These are phyloP conservation scores for Eucalyptus fibrosa DNA, from an alignment of 345 rosid genomes.

Conservation along the genomic window DNA sequence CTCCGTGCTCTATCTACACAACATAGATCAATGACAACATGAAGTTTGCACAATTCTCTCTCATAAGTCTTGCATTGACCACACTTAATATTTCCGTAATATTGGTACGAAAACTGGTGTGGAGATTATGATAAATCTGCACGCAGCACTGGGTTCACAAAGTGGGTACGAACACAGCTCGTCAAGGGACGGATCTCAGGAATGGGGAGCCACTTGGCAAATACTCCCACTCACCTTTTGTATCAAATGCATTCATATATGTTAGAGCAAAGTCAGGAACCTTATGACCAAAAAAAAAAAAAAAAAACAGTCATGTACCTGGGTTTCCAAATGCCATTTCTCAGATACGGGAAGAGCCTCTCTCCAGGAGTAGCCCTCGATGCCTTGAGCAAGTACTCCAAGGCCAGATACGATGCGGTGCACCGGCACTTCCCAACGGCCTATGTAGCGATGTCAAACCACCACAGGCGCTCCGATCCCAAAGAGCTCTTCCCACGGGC, in stretches of 20 bases:
- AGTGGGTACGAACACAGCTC: background rate
- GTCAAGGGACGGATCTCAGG: background rate
- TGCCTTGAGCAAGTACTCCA: conserved; percentile 12
- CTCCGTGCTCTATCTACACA: background rate
- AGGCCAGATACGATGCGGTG: conserved; percentile 28
- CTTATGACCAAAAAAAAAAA: too few relatives aligned
- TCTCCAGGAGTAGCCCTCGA: conserved; percentile 25
- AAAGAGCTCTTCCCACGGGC: conserved; percentile 37
- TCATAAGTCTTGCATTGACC: background rate
- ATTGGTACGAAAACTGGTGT: background rate
- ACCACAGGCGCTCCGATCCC: conserved; percentile 15
- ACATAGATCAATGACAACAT: background rate
- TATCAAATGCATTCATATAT: background rate
- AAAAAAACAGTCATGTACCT: background rate
- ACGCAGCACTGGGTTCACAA: background rate
- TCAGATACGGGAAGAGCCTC: background rate
- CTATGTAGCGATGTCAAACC: conserved; percentile 31
- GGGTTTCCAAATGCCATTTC: background rate
- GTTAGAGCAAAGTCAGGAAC: background rate
- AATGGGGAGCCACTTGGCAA: background rate
- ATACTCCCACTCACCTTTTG: background rate
- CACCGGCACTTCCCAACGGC: conserved; percentile 21
- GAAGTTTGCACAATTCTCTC: background rate
- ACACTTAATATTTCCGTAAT: background rate
- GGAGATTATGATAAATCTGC: background rate